Conservation (phyloP, 2,329 filamentous ascomycete species). For the Exophiala phaeomuriformis region DNA sequence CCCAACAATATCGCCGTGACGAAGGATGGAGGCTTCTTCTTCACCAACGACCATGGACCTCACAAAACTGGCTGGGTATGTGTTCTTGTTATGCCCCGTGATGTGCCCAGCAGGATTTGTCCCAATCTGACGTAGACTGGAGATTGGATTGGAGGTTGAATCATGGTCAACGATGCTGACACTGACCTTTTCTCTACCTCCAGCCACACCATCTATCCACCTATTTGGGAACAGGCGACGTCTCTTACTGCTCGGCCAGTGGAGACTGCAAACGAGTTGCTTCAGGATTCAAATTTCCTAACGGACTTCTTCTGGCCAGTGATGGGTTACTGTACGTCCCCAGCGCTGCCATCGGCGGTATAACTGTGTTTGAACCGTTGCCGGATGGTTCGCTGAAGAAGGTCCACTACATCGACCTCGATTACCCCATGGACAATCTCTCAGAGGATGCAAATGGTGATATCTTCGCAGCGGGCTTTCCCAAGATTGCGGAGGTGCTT, state of each 20-base stretch:
- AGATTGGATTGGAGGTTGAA: too few relatives aligned
- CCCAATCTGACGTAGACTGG: too few relatives aligned
- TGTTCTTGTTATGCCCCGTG: background rate
- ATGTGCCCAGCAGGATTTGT: background rate
- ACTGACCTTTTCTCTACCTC: background rate
- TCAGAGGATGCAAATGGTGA: constrained; percentile 34
- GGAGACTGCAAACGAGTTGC: constrained; percentile 16
- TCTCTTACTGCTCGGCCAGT: constrained; percentile 27
- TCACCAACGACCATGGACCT: constrained; percentile 34
- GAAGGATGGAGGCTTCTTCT: constrained; percentile 32
- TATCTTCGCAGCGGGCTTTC: constrained; percentile 32
- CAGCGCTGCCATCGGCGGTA: constrained; percentile 24
- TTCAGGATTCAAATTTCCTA: constrained; percentile 29
- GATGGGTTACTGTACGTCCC: constrained; percentile 35
- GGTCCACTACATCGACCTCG: constrained; percentile 26
- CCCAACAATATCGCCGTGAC: constrained; percentile 34
- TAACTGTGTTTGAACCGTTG: constrained; percentile 25
- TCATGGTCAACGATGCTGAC: background rate
- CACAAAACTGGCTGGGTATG: constrained; percentile 29
- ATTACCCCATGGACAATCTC: constrained; percentile 33
- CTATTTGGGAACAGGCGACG: constrained; percentile 16
- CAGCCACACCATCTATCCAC: constrained; percentile 24
- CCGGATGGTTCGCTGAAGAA: constrained; percentile 10
- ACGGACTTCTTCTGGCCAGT: constrained; percentile 30
- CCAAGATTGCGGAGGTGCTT: constrained; percentile 25